A percentile compares a stretch with the other conserved stretches of the same genome.
Evolutionary conservation across 805 yeast species (phyloP).

Genomic region (Metschnikowia aberdeeniae): DNA sequence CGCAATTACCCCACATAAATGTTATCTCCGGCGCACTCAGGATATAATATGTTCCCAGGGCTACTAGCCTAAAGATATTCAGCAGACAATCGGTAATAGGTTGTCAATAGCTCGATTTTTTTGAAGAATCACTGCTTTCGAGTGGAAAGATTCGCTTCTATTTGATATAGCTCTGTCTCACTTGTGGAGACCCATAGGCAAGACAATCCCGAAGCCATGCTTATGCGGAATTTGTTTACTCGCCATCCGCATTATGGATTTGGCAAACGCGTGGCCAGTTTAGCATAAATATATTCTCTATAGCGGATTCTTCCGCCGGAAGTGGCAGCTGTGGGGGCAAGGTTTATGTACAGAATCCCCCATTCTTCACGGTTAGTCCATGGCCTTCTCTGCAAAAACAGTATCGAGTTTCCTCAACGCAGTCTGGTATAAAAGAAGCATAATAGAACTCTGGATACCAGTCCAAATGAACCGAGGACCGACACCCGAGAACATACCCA

Average conservation of each 20-base stretch:
- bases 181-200: too few species aligned
- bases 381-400: constrained; percentile 8
- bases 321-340: not conserved
- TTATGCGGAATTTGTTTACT: too few species aligned
- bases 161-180: too few species aligned
- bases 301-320: too few species aligned
- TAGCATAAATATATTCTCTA: too few species aligned
- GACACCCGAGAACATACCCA: constrained; percentile 87
- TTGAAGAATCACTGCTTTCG: too few species aligned
- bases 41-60: not conserved
- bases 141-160: too few species aligned
- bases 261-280: too few species aligned
- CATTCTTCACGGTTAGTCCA: not conserved
- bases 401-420: constrained; percentile 54
- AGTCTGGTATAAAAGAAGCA: constrained; percentile 84
- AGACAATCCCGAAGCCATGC: too few species aligned
- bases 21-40: not conserved
- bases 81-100: not conserved
- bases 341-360: constrained; percentile 2
- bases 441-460: constrained; percentile 87
- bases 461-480: constrained; percentile 98
- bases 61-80: not conserved
- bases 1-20: not conserved
- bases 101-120: too few species aligned
- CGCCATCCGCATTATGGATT: too few species aligned